A percentile compares a stretch with the other conserved stretches of the same genome.
Evolutionary conservation across 768 basidiomycete genomes (phyloP).

Genomic region (Nevesoporus exiguus): DNA sequence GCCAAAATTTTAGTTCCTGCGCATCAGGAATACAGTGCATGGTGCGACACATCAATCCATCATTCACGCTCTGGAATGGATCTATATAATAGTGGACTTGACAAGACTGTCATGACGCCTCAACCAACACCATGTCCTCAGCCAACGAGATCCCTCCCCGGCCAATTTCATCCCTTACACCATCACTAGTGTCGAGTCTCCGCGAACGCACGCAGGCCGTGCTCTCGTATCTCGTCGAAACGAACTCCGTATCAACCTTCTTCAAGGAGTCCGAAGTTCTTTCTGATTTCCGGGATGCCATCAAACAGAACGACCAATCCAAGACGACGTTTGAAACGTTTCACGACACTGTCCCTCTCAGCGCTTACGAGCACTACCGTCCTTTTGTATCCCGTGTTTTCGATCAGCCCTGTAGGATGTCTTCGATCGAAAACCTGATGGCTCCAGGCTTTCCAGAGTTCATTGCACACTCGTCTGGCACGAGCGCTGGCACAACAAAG

Average conservation of each 20-base stretch:
- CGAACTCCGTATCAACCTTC: constrained; percentile 17
- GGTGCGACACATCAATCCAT: background rate
- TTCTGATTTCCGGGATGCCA: constrained; percentile 10
- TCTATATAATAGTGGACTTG: background rate
- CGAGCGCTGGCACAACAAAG: constrained; percentile 15
- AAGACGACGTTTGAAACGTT: constrained; percentile 6
- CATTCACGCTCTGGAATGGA: background rate
- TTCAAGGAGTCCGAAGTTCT: constrained; percentile 16
- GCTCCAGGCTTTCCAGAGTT: constrained; percentile 21
- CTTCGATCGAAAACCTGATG: constrained; percentile 22
- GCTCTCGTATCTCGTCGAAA: constrained; percentile 22
- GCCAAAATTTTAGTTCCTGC: background rate
- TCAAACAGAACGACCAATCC: background rate
- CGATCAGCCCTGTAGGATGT: constrained; percentile 18
- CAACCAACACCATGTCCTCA: constrained; percentile 7
- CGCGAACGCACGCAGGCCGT: constrained; percentile 19
- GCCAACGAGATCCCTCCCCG: constrained; percentile 12
- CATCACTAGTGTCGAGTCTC: constrained; percentile 14
- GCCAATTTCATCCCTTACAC: constrained; percentile 14
- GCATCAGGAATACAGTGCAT: too few relatives aligned
- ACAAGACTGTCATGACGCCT: too few relatives aligned
- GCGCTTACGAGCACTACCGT: constrained; percentile 16
- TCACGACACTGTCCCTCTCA: constrained; percentile 17
- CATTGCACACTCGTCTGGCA: constrained; percentile 21
- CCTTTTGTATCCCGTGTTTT: constrained; percentile 20